phyloP scores from a whole-genome alignment of 208 protist species.

The Strigomonas oncopelti region DNA sequence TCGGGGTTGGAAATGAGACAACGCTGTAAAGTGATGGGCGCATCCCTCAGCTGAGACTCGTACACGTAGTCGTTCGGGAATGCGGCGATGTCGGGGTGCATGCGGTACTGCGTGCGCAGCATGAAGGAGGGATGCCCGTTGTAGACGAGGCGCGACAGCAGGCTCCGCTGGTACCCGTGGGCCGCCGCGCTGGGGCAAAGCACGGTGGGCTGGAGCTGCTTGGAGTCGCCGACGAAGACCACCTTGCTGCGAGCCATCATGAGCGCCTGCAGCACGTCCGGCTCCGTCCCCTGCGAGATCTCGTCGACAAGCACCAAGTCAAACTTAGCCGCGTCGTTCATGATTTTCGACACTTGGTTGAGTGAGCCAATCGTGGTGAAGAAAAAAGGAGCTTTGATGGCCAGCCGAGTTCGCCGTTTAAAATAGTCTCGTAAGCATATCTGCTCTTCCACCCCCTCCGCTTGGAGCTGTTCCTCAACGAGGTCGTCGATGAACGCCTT shows the following conservation, averaged over 20 bases:
- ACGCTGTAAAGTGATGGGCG: not conserved
- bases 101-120: constrained; percentile 87
- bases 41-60: constrained; percentile 46
- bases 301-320: constrained; percentile 91
- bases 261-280: constrained; percentile 74
- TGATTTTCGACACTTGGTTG: constrained; percentile 39
- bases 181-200: constrained; percentile 48
- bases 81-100: constrained; percentile 82
- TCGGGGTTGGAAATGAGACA: no score
- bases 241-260: constrained; percentile 42
- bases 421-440: no score
- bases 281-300: constrained; percentile 88
- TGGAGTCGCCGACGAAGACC: constrained; percentile 86
- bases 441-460: constrained; percentile 8
- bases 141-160: constrained; percentile 74
- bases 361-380: constrained; percentile 83
- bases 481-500: constrained; percentile 74
- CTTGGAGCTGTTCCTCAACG: not conserved
- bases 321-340: constrained; percentile 40
- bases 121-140: constrained; percentile 51
- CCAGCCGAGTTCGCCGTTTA: no score
- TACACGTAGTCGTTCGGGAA: constrained; percentile 87
- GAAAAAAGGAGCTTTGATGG: constrained; percentile 34
- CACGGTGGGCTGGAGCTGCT: constrained; percentile 89
- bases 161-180: constrained; percentile 54